Conservation (phyloP, 2,329 filamentous ascomycete genomes). For the Scytalidium lignicola region DNA sequence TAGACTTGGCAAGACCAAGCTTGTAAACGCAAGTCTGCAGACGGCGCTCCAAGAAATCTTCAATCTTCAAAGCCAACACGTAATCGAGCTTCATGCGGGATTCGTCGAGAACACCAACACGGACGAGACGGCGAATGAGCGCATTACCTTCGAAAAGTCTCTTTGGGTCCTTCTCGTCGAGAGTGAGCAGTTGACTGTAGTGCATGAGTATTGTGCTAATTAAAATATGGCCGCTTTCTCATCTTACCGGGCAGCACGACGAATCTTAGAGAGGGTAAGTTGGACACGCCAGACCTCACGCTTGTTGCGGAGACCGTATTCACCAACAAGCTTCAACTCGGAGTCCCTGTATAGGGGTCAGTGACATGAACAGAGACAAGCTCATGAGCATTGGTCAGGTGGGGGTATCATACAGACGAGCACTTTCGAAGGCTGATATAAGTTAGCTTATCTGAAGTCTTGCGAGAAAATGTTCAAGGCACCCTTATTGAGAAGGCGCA, state of each 20-base stretch:
- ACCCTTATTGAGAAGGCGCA: slow-evolving; percentile 6
- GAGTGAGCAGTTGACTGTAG: slow-evolving; percentile 92
- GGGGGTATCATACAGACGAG: slow-evolving; percentile 92
- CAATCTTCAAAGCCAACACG: slow-evolving; percentile 97
- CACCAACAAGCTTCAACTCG: slow-evolving; percentile 98
- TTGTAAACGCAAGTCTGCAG: slow-evolving; percentile 99
- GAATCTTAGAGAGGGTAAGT: slow-evolving; percentile 99
- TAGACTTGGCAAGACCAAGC: slow-evolving; percentile 99
- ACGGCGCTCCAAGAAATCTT: slow-evolving; percentile 99
- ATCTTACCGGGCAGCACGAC: slow-evolving; percentile 96
- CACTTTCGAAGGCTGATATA: slow-evolving; percentile 81
- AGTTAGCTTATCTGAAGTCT: slow-evolving; percentile 30
- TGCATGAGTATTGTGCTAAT: slow-evolving; percentile 10
- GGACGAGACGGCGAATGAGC: slow-evolving; percentile 99
- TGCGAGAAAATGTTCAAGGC: neutral
- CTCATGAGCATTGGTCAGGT: slow-evolving; percentile 90
- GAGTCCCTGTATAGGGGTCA: slow-evolving; percentile 80
- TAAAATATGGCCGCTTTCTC: neutral
- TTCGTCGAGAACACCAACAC: slow-evolving; percentile 99
- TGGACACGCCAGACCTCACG: slow-evolving; percentile 99
- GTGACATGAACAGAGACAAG: slow-evolving; percentile 97
- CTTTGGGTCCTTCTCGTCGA: slow-evolving; percentile 99
- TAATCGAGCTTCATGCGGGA: slow-evolving; percentile 99
- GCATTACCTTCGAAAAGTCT: slow-evolving; percentile 99
- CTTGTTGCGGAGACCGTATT: slow-evolving; percentile 99